Base-by-base conservation (phyloP, 2,329 filamentous ascomycete species). In the Epichloe gansuensis region DNA sequence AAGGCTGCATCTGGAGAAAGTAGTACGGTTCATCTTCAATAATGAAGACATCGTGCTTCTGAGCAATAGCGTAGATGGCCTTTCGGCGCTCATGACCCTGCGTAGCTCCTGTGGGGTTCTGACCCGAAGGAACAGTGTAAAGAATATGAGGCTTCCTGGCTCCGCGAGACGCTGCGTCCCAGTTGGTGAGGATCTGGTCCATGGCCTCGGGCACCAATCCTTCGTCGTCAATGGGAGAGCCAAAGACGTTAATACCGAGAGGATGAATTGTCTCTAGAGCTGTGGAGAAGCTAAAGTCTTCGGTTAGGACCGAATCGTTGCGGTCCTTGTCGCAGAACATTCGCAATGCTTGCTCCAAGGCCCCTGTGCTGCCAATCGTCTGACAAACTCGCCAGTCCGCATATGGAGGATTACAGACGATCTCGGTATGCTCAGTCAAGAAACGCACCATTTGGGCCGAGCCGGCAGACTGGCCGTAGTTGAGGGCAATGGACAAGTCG, bases 21-120 rank as follows among this genome's bases (percentile, higher is more conserved):
- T 94, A 95, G 72, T 95, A 95, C 1, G 91, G 91, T 66, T 95
- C 91, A 65, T 95, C 91, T 71, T 96, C 91, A 59, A 95, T 72
- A 63, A 96, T 91, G 71, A 81, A 86, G 42, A 95, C 63, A 63
- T 95, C 87, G 67, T 95, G 88, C 70, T 88, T 89, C 65, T 85
- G 84, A 35, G 85, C 86, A 13, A 95, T 77, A 38, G 74, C 74
- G 69, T 95, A 95, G 46, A 95, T 75, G 23, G 81, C 85, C 58
- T 75, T 75, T 51, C 90, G 76, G 53, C 91, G 76, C 63, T 82
- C 73, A 4, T 70, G 66, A 42, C 82, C 76, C 66, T 91, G 87
- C 3, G 90, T 95, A 11, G 89, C 84, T 8, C 91, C 91, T 0
- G 90, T 95, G 0, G 91, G 91, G 66, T 96, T 95, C 70, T 95